Conservation (phyloP, 2,329 filamentous ascomycete species). For the Hortaea werneckii region DNA sequence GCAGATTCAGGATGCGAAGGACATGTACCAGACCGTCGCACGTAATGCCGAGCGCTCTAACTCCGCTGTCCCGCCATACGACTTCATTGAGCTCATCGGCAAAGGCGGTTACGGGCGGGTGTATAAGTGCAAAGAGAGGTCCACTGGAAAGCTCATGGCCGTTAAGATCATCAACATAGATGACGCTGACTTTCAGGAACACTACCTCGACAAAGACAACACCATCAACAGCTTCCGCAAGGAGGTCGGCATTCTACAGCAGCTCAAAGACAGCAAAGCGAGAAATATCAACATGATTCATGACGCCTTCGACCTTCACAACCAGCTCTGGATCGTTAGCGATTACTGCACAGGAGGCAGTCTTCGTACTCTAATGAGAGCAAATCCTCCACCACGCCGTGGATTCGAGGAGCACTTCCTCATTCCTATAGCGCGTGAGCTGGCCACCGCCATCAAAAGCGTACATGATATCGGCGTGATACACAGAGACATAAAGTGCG, state of each 20-base stretch:
- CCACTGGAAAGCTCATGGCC: slow-evolving; percentile 48
- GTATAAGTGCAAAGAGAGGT: slow-evolving; percentile 49
- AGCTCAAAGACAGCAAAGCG: slow-evolving; percentile 63
- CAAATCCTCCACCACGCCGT: slow-evolving; percentile 18
- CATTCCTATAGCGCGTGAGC: slow-evolving; percentile 53
- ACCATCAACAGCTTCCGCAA: slow-evolving; percentile 47
- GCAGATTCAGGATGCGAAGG: slow-evolving; percentile 58
- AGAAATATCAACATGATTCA: slow-evolving; percentile 74
- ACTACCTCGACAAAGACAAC: slow-evolving; percentile 54
- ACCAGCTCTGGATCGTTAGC: slow-evolving; percentile 79
- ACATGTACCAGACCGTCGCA: slow-evolving; percentile 56
- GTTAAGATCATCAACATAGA: slow-evolving; percentile 82
- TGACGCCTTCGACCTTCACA: slow-evolving; percentile 65
- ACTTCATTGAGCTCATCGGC: slow-evolving; percentile 62
- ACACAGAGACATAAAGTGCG: slow-evolving; percentile 57
- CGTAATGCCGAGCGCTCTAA: slow-evolving; percentile 52
- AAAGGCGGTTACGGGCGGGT: slow-evolving; percentile 67
- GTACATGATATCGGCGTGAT: slow-evolving; percentile 57
- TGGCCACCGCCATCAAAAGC: slow-evolving; percentile 51
- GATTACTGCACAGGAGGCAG: slow-evolving; percentile 80
- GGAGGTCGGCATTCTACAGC: slow-evolving; percentile 57
- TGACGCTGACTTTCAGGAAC: slow-evolving; percentile 50
- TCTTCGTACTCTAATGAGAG: slow-evolving; percentile 55
- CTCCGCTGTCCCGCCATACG: slow-evolving; percentile 54
- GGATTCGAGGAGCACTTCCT: slow-evolving; percentile 51